These are phyloP conservation scores for Hypoxylon sp. DNA, from an alignment of 2,329 filamentous ascomycete genomes.

Conservation along the genomic window DNA sequence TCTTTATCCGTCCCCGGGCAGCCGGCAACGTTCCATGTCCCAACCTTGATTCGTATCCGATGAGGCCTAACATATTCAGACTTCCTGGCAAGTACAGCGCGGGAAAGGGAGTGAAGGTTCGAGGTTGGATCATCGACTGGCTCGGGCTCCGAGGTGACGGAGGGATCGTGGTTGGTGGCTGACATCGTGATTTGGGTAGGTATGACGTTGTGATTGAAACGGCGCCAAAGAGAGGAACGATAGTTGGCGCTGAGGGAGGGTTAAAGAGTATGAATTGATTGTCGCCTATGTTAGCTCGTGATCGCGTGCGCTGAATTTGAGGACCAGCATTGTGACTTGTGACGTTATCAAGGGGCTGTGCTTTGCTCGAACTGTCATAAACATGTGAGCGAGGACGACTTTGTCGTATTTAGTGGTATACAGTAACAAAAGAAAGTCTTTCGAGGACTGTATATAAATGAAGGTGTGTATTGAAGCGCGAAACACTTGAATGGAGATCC, in stretches of 20 bases:
- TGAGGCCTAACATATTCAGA: conserved; percentile 84
- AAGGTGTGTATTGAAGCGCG: background rate
- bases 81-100: conserved; percentile 78
- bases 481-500: conserved; percentile 9
- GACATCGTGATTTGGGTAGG: conserved; percentile 45
- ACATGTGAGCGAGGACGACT: conserved; percentile 14
- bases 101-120: conserved; percentile 72
- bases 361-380: conserved; percentile 14
- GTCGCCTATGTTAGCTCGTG: conserved; percentile 41
- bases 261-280: conserved; percentile 1
- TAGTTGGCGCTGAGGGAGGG: background rate
- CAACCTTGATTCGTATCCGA: conserved; percentile 87
- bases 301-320: conserved; percentile 34
- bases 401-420: conserved; percentile 1
- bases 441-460: conserved; percentile 4
- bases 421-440: conserved; percentile 3
- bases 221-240: background rate
- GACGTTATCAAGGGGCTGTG: conserved; percentile 42
- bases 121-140: conserved; percentile 61
- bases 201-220: conserved; percentile 2
- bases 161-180: conserved; percentile 49
- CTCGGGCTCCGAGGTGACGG: conserved; percentile 59
- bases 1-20: conserved; percentile 90
- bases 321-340: conserved; percentile 39
- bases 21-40: conserved; percentile 94